Evolutionary conservation across 768 basidiomycete species (phyloP).

Genomic region (Xerocomus spinulosus): DNA sequence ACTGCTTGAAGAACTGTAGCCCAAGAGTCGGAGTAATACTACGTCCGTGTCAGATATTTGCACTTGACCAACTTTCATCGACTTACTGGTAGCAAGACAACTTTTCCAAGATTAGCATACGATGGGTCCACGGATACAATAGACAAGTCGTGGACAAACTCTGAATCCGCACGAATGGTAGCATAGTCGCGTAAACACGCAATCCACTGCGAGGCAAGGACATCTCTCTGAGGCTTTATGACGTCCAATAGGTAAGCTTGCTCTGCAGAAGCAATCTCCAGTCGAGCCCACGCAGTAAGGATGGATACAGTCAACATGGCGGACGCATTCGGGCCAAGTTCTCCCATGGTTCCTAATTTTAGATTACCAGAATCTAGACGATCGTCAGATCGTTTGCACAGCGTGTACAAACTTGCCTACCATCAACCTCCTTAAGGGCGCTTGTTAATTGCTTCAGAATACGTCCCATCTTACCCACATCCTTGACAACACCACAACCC

Average conservation of each 20-base stretch:
- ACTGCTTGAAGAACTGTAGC: constrained; percentile 80
- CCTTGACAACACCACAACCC: constrained; percentile 90
- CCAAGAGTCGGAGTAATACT: constrained; percentile 91
- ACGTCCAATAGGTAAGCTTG: constrained; percentile 79
- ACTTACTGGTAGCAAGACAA: constrained; percentile 86
- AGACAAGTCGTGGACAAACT: constrained; percentile 72
- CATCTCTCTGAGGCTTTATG: constrained; percentile 70
- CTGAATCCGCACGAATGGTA: constrained; percentile 83
- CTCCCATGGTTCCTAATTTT: constrained; percentile 79
- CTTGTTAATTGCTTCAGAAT: constrained; percentile 85
- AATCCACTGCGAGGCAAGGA: constrained; percentile 83
- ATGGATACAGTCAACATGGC: constrained; percentile 93
- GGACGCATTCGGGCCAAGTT: constrained; percentile 90
- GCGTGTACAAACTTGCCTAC: constrained; percentile 35
- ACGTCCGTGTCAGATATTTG: constrained; percentile 1
- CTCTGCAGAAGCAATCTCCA: constrained; percentile 70
- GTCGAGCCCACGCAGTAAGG: constrained; percentile 91
- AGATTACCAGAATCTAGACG: constrained; percentile 72
- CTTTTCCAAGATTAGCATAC: constrained; percentile 84
- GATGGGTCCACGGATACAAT: constrained; percentile 74
- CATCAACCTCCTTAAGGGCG: constrained; percentile 86
- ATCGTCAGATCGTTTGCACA: constrained; percentile 5
- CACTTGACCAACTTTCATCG: not conserved
- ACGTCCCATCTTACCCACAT: constrained; percentile 87
- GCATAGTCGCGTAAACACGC: constrained; percentile 89